Evolutionary conservation across 2,329 filamentous ascomycete genomes (phyloP).

Genomic region (Calonectria fujianensis): DNA sequence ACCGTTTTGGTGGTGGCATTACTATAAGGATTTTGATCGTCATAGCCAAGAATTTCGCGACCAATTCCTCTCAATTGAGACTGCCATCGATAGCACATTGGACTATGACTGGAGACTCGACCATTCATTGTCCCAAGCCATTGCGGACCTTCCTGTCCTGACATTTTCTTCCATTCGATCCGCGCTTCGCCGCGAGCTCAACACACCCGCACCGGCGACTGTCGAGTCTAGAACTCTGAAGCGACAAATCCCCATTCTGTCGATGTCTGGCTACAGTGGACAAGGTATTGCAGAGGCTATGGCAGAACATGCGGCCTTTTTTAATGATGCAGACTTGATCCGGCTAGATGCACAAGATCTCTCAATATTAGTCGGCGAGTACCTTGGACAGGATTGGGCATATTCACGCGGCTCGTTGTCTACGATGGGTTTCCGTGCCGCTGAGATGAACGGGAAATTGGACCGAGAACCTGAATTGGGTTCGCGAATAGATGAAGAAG

Average conservation of each 20-base stretch:
- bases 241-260: slow-evolving; percentile 63
- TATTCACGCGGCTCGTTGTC: slow-evolving; percentile 69
- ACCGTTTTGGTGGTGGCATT: slow-evolving; percentile 65
- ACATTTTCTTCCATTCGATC: slow-evolving; percentile 58
- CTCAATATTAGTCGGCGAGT: slow-evolving; percentile 80
- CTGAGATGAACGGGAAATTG: slow-evolving; percentile 73
- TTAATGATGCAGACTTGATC: slow-evolving; percentile 80
- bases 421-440: slow-evolving; percentile 73
- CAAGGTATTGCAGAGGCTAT: slow-evolving; percentile 66
- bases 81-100: slow-evolving; percentile 55
- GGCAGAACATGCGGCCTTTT: slow-evolving; percentile 77
- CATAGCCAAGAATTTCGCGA: slow-evolving; percentile 56
- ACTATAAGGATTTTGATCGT: slow-evolving; percentile 60
- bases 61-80: slow-evolving; percentile 54
- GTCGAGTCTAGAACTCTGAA: slow-evolving; percentile 60
- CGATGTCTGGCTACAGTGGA: slow-evolving; percentile 62
- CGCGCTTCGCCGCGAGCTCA: slow-evolving; percentile 56
- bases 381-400: slow-evolving; percentile 78
- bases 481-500: slow-evolving; percentile 57
- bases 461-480: slow-evolving; percentile 67
- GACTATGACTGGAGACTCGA: slow-evolving; percentile 57
- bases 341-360: slow-evolving; percentile 82
- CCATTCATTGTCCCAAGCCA: slow-evolving; percentile 58
- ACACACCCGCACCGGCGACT: slow-evolving; percentile 51
- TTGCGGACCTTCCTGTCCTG: slow-evolving; percentile 59